Conservation (phyloP, 2,329 filamentous ascomycete species). For the Parasarocladium wereldwijsianum region DNA sequence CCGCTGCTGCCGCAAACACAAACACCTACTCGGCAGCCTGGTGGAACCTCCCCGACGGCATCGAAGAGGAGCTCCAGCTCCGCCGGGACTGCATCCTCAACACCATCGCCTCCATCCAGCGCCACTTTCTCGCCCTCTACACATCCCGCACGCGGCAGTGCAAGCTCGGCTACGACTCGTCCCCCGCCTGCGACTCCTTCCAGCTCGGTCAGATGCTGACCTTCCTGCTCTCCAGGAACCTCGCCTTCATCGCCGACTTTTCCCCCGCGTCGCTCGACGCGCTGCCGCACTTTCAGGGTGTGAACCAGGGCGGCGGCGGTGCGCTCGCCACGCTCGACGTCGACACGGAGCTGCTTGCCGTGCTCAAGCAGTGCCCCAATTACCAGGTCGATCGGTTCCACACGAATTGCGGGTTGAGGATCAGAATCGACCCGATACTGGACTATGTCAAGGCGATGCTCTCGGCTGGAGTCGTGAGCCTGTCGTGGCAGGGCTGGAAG, state of each 20-base stretch:
- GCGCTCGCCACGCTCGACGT: constrained; percentile 40
- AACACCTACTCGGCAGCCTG: constrained; percentile 33
- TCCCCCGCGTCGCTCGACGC: constrained; percentile 29
- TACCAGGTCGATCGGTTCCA: constrained; percentile 67
- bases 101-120: constrained; percentile 53
- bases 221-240: constrained; percentile 48
- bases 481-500: constrained; percentile 32
- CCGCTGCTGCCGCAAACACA: neutral
- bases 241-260: constrained; percentile 45
- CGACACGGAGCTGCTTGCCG: constrained; percentile 37
- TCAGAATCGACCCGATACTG: constrained; percentile 48
- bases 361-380: constrained; percentile 49
- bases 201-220: constrained; percentile 66
- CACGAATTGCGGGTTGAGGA: constrained; percentile 56
- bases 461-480: constrained; percentile 26
- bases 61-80: constrained; percentile 58
- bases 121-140: constrained; percentile 53
- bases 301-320: neutral
- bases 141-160: constrained; percentile 54
- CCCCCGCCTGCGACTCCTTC: constrained; percentile 58
- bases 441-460: constrained; percentile 48
- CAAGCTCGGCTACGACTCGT: constrained; percentile 60
- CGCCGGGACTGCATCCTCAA: constrained; percentile 53
- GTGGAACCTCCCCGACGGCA: constrained; percentile 56
- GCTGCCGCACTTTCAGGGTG: constrained; percentile 30